phyloP scores from a whole-genome alignment of 2,329 filamentous ascomycete species.

The Curvularia eragrostidis region DNA sequence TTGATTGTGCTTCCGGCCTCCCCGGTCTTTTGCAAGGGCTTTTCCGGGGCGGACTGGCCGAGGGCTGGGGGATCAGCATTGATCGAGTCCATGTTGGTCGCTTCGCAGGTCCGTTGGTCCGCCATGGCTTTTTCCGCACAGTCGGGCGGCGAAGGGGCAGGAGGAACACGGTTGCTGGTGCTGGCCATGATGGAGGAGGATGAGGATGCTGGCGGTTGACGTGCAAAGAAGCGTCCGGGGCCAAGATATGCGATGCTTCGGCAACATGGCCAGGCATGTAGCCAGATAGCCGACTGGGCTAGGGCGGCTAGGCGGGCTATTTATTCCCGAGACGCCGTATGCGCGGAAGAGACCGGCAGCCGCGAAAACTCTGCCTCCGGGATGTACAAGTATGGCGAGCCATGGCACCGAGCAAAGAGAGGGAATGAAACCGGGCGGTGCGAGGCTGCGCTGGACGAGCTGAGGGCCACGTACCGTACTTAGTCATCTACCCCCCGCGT shows the following conservation, averaged over 20 bases:
- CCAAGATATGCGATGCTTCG: neutral
- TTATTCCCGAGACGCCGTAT: neutral
- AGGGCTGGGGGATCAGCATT: neutral
- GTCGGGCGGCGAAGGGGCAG: neutral
- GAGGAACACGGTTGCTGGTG: neutral
- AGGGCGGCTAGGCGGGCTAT: neutral
- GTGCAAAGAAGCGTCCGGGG: neutral
- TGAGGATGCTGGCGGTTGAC: neutral
- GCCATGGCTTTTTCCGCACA: neutral
- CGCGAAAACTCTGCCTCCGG: neutral
- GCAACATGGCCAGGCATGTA: neutral
- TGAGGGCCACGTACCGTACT: neutral
- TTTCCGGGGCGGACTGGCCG: neutral
- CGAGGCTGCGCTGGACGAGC: neutral
- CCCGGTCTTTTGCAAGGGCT: neutral
- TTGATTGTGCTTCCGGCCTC: neutral
- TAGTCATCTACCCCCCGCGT: constrained; percentile 3
- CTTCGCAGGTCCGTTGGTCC: neutral
- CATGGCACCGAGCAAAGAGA: neutral
- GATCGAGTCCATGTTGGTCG: constrained; percentile 1
- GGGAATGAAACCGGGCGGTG: neutral
- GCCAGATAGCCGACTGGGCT: neutral
- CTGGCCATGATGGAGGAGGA: neutral
- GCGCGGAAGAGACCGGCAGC: neutral
- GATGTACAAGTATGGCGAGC: neutral